Evolutionary conservation across 2,329 filamentous ascomycete genomes (phyloP).

Genomic region (Colletotrichum acutatum): DNA sequence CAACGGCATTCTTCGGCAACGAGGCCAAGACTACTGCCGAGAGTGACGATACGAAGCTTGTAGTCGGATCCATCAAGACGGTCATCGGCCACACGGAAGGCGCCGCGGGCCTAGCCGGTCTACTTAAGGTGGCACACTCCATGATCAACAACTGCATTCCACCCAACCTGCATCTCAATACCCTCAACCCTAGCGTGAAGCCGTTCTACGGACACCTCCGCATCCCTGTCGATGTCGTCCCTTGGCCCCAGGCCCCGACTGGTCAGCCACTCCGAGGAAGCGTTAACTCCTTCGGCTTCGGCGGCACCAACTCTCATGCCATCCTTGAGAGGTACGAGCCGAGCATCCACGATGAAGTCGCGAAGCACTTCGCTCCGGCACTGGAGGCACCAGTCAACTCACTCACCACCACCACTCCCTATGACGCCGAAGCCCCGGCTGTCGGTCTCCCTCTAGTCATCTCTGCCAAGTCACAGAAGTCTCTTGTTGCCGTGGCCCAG

Average conservation of each 20-base stretch:
- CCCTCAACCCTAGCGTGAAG: constrained; percentile 37
- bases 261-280: constrained; percentile 39
- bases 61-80: constrained; percentile 41
- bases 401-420: neutral
- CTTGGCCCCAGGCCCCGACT: constrained; percentile 40
- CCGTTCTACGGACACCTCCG: constrained; percentile 38
- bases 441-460: constrained; percentile 21
- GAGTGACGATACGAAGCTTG: constrained; percentile 37
- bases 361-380: constrained; percentile 16
- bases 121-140: constrained; percentile 36
- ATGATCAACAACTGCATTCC: constrained; percentile 36
- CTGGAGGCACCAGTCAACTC: neutral
- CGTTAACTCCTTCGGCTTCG: constrained; percentile 39
- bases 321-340: constrained; percentile 37
- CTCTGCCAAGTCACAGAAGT: constrained; percentile 34
- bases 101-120: constrained; percentile 37
- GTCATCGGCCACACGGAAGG: constrained; percentile 38
- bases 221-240: constrained; percentile 40
- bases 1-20: constrained; percentile 43
- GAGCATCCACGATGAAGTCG: constrained; percentile 25
- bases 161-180: constrained; percentile 36
- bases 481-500: constrained; percentile 19
- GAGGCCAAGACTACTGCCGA: constrained; percentile 38
- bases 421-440: neutral
- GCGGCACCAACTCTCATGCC: constrained; percentile 39